phyloP scores from a whole-genome alignment of 2,329 filamentous ascomycete species.

The Amesomyces nigricolor region DNA sequence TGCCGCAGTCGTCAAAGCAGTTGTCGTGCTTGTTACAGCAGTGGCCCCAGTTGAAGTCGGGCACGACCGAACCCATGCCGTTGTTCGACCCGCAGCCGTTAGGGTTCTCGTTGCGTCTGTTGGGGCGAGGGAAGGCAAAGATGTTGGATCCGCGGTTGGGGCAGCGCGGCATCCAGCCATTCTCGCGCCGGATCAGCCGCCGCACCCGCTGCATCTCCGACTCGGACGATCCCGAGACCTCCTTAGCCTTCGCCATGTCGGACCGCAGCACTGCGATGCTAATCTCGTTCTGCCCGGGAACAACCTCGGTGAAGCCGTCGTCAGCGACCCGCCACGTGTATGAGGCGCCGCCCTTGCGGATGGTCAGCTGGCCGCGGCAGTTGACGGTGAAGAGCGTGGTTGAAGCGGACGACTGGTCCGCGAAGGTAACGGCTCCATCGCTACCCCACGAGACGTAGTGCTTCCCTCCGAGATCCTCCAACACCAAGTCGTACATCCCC shows the following conservation, averaged over 20 bases:
- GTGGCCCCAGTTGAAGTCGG: conserved; percentile 13
- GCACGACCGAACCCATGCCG: conserved; percentile 4
- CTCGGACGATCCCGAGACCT: background rate
- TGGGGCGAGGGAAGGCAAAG: background rate
- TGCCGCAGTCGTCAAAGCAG: conserved; percentile 10
- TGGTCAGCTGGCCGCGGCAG: background rate
- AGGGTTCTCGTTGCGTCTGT: background rate
- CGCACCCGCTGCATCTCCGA: too few relatives aligned
- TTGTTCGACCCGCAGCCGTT: conserved; percentile 7
- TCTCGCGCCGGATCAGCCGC: too few relatives aligned
- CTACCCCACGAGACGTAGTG: background rate
- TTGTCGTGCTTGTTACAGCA: conserved; percentile 12
- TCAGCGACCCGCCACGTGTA: background rate
- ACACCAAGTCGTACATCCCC: background rate
- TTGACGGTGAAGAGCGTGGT: conserved; percentile 3
- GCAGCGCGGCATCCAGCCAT: background rate
- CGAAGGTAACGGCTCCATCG: background rate
- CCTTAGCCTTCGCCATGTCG: background rate
- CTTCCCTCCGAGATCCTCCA: background rate
- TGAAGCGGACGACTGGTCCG: background rate
- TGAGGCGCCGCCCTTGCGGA: background rate
- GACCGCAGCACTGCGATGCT: background rate
- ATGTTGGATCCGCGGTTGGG: background rate
- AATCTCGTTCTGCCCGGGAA: background rate
- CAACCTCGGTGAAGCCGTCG: background rate